These are phyloP conservation scores for Panicum hallii DNA, from an alignment of 202 grass and related monocot genomes.

Conservation along the genomic window DNA sequence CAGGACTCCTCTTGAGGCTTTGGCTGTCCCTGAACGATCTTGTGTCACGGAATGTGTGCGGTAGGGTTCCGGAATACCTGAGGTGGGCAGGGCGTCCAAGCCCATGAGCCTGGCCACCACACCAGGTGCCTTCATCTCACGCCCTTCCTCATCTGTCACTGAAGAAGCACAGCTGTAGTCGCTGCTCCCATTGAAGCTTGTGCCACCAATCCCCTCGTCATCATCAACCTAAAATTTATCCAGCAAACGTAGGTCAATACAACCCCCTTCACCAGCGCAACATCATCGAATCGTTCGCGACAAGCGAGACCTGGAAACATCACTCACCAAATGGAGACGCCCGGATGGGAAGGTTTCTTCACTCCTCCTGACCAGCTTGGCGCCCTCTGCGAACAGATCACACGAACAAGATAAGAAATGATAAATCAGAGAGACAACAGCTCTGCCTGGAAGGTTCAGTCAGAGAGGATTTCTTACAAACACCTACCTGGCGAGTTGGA, in stretches of 20 bases:
- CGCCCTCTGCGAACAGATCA: slow-evolving; percentile 56
- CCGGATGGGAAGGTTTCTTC: slow-evolving; percentile 62
- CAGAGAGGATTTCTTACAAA: slow-evolving; percentile 25
- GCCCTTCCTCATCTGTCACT: slow-evolving; percentile 66
- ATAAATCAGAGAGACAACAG: background rate
- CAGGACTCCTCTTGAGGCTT: slow-evolving; percentile 62
- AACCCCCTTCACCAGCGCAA: background rate
- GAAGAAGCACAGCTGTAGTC: slow-evolving; percentile 81
- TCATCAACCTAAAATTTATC: slow-evolving; percentile 59
- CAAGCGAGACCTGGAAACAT: background rate
- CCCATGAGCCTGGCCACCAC: slow-evolving; percentile 95
- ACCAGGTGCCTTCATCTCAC: slow-evolving; percentile 69
- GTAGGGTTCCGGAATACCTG: slow-evolving; percentile 57
- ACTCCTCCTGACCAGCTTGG: slow-evolving; percentile 69
- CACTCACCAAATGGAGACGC: slow-evolving; percentile 65
- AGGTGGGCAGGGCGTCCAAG: slow-evolving; percentile 76
- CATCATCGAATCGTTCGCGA: background rate
- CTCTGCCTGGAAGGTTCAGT: background rate
- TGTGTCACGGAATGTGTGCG: slow-evolving; percentile 68
- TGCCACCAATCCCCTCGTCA: slow-evolving; percentile 55
- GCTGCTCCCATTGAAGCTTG: slow-evolving; percentile 77
- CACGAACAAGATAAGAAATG: background rate
- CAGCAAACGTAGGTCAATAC: background rate
- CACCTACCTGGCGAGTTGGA: slow-evolving; percentile 75
- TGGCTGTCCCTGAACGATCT: slow-evolving; percentile 63